A percentile compares a stretch with the other conserved stretches of the same genome.
Evolutionary conservation across 2,329 filamentous ascomycete species (phyloP).

Genomic region (Bretziella fagacearum): DNA sequence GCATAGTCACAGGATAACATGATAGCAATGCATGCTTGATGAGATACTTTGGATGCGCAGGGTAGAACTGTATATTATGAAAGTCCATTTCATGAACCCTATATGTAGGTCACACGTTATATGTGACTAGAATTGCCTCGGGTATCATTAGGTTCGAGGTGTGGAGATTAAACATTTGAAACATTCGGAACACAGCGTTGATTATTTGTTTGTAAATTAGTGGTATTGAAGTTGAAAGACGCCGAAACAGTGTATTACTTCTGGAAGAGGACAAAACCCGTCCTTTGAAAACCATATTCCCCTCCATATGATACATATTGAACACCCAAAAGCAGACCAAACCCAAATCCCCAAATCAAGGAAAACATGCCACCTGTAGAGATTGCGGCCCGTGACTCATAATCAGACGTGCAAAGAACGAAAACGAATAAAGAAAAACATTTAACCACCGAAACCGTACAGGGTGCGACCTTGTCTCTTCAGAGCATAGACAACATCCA

Average conservation of each 20-base stretch:
- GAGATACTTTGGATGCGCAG: no score
- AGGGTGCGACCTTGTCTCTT: conserved; percentile 60
- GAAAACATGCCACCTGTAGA: conserved; percentile 13
- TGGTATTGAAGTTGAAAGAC: conserved; percentile 11
- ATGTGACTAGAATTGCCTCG: no score
- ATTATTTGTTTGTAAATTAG: neutral
- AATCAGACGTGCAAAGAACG: conserved; percentile 16
- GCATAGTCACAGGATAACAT: no score
- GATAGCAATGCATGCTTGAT: no score
- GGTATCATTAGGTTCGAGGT: no score
- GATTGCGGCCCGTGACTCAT: conserved; percentile 16
- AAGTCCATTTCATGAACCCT: no score
- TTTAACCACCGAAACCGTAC: conserved; percentile 80
- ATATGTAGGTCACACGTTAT: no score
- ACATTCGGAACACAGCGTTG: no score
- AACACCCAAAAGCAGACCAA: conserved; percentile 28
- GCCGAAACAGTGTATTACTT: conserved; percentile 13
- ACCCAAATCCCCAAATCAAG: conserved; percentile 18
- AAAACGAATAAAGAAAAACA: conserved; percentile 15
- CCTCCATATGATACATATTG: conserved; percentile 26
- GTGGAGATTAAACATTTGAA: no score
- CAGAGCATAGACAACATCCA: conserved; percentile 50
- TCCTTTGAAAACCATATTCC: conserved; percentile 23
- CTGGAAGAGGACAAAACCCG: conserved; percentile 15
- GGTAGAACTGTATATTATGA: no score